Conservation (phyloP, 2,329 filamentous ascomycete species). For the Cladosporium sp. region DNA sequence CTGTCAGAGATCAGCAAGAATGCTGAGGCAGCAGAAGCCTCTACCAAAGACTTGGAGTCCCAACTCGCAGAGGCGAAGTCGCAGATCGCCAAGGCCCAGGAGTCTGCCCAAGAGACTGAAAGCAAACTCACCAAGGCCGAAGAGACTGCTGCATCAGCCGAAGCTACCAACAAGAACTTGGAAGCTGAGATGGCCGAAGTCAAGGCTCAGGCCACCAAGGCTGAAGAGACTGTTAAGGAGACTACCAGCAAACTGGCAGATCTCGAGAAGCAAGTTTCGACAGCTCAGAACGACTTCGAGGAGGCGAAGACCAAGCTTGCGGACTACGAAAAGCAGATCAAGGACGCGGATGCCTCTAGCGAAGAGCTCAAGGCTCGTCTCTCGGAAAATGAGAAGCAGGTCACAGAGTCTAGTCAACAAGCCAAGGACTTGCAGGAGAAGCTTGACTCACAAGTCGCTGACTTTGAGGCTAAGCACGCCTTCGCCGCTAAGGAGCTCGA, state of each 20-base stretch:
- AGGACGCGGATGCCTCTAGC: background rate
- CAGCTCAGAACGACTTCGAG: background rate
- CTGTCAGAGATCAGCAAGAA: background rate
- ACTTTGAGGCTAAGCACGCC: conserved; percentile 15
- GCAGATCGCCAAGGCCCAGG: background rate
- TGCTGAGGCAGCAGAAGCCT: background rate
- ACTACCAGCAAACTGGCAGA: background rate
- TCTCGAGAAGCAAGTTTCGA: background rate
- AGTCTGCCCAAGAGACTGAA: background rate
- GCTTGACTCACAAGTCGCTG: background rate
- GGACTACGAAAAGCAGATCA: background rate
- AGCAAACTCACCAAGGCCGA: background rate
- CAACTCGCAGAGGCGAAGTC: background rate
- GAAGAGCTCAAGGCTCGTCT: background rate
- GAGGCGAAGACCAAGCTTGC: conserved; percentile 1
- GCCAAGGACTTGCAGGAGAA: background rate
- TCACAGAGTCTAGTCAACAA: background rate
- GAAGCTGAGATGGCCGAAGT: background rate
- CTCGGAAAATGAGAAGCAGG: background rate
- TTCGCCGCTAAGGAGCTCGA: conserved; percentile 7
- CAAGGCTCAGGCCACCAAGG: background rate
- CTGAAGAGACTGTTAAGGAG: background rate
- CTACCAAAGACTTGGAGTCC: background rate
- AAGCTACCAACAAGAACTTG: background rate
- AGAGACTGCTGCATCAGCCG: background rate